Base-by-base conservation (phyloP, 345 rosid species). In the Pistacia atlantica region DNA sequence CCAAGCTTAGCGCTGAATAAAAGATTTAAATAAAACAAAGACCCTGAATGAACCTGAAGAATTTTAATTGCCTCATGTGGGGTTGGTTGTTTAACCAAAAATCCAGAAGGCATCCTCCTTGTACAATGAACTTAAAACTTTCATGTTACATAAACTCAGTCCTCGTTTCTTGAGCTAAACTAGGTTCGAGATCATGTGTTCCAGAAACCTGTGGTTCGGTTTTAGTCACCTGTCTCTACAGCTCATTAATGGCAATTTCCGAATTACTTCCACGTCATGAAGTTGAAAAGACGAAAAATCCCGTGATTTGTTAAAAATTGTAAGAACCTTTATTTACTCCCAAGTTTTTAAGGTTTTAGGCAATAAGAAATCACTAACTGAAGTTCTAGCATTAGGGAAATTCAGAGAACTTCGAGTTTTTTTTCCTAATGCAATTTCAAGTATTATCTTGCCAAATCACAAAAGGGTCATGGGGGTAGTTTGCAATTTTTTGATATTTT, bases 41-140 rank as follows among this genome's bases (percentile, higher is more conserved):
- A 57, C 11, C 64, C 45, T 38, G 57, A 22, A 14, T 14, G 37
- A 67, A 55, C 11, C 17, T 55, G 28, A 55, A 55, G 74, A 12
- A 35, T 35, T 55, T 55, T 70, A 54, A 55, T 33, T 70, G 63
- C 73, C 8, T 17, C 73, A 54, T 35, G 73, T 35, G 73, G 73
- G 73, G 46, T 22, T 22, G 18, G 42, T 65, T 45, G 18, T 65
- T 42, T 65, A 67, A 49, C 58, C 12, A 31, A 2, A 14, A 48
- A 8, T 49, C 48, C 12, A 49, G 35, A 25, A 25, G 22, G 20
- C 71, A 67, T 67, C 71, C 52, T 42, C 28, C 58, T 67, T 49
- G 56, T 49, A 38, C 42, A 49, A 9, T 25, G 22, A 49, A 25
- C 58, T 31, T 31, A 2, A 2, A 31, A 31, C 57, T 9, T 49